phyloP scores from a whole-genome alignment of 2,329 filamentous ascomycete genomes.

The Hysterium pulicare region DNA sequence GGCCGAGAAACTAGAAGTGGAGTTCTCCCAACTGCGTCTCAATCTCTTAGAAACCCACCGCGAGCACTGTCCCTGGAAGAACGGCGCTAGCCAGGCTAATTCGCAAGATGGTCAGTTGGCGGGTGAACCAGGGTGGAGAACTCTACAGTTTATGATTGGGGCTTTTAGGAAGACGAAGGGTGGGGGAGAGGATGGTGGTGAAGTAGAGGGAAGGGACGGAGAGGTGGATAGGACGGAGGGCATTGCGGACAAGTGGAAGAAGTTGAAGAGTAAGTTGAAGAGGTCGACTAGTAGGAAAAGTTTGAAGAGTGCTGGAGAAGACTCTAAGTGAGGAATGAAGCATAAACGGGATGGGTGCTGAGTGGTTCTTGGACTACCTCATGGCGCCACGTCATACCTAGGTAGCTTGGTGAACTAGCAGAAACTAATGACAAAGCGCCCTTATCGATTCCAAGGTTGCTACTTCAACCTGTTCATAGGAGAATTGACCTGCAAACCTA shows the following conservation, averaged over 20 bases:
- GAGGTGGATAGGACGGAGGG: constrained; percentile 2
- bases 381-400: too few relatives aligned
- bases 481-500: too few relatives aligned
- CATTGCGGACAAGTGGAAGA: constrained; percentile 32
- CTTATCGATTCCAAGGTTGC: too few relatives aligned
- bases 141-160: constrained; percentile 31
- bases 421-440: too few relatives aligned
- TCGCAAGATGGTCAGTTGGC: constrained; percentile 26
- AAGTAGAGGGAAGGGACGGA: constrained; percentile 9
- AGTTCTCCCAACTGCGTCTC: constrained; percentile 28
- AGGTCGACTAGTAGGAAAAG: constrained; percentile 19
- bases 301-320: constrained; percentile 3
- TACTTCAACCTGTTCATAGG: too few relatives aligned
- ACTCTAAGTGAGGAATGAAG: too few relatives aligned
- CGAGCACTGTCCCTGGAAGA: constrained; percentile 42
- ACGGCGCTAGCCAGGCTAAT: constrained; percentile 31
- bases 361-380: too few relatives aligned
- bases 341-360: too few relatives aligned
- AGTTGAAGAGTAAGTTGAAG: constrained; percentile 33
- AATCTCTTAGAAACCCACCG: constrained; percentile 38
- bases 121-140: constrained; percentile 34
- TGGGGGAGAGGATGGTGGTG: constrained; percentile 8
- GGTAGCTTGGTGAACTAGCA: too few relatives aligned
- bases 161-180: constrained; percentile 9
- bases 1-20: constrained; percentile 28